These are phyloP conservation scores for Moesziomyces aphidis DNA, from an alignment of 1,284 basidiomycete genomes.

Conservation along the genomic window DNA sequence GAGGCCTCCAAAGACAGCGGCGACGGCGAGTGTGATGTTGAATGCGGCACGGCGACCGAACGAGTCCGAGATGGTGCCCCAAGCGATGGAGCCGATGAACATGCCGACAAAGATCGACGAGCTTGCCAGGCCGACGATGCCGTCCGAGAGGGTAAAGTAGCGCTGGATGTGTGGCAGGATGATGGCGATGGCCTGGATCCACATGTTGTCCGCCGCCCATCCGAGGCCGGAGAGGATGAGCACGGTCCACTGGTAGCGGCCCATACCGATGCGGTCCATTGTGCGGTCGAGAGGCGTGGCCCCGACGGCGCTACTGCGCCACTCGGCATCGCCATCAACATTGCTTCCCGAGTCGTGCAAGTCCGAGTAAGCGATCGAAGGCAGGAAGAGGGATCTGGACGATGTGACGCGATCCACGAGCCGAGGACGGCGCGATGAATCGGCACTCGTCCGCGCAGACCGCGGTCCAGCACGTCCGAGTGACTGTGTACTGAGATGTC, in stretches of 20 bases:
- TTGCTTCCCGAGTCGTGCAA: not conserved
- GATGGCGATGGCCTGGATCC: constrained; percentile 75
- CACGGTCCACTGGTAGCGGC: constrained; percentile 68
- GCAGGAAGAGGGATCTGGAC: constrained; percentile 33
- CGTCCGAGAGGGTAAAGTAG: constrained; percentile 75
- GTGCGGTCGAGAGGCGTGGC: constrained; percentile 71
- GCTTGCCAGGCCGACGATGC: constrained; percentile 79
- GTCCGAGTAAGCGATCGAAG: constrained; percentile 21
- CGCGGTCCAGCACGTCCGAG: constrained; percentile 16
- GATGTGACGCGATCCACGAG: constrained; percentile 36
- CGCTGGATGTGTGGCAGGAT: constrained; percentile 91
- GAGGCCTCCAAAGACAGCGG: constrained; percentile 86
- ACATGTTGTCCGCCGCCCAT: constrained; percentile 67
- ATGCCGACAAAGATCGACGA: constrained; percentile 89
- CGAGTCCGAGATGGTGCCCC: constrained; percentile 68
- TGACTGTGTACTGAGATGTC: constrained; percentile 22
- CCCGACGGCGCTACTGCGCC: constrained; percentile 49
- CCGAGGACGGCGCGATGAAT: constrained; percentile 20
- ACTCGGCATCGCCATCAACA: constrained; percentile 14
- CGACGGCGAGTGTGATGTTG: constrained; percentile 90
- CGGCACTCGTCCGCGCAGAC: constrained; percentile 24
- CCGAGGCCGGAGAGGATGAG: constrained; percentile 60
- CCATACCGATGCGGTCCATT: constrained; percentile 90
- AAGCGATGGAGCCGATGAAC: constrained; percentile 87
- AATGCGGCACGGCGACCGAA: constrained; percentile 86